phyloP scores from a whole-genome alignment of 2,329 filamentous ascomycete species.

The Clarireedia hainanense region DNA sequence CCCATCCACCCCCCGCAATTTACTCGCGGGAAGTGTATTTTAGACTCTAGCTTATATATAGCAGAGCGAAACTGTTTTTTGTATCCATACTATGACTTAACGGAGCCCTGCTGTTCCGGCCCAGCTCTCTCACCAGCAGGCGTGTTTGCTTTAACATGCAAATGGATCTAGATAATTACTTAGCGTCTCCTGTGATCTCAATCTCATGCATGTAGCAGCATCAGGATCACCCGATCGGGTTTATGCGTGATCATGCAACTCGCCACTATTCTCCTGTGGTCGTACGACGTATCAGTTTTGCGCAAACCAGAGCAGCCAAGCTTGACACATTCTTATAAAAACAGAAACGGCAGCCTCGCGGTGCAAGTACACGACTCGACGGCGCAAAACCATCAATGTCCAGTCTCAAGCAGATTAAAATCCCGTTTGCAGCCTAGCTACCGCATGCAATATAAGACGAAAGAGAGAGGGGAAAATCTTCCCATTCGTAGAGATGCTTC shows the following conservation, averaged over 20 bases:
- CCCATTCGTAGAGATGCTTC: not conserved
- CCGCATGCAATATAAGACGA: constrained; percentile 1
- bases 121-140: too few species aligned
- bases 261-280: not conserved
- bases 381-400: not conserved
- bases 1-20: too few species aligned
- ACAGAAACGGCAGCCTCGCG: not conserved
- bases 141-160: not conserved
- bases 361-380: not conserved
- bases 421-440: not conserved
- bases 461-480: not conserved
- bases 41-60: too few species aligned
- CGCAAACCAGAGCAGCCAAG: not conserved
- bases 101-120: not conserved
- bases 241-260: constrained; percentile 4
- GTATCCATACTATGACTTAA: not conserved
- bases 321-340: not conserved
- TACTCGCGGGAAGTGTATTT: too few species aligned
- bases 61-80: not conserved
- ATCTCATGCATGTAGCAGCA: constrained; percentile 4
- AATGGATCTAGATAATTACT: not conserved
- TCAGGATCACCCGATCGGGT: constrained; percentile 1
- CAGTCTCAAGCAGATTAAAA: not conserved
- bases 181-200: constrained; percentile 4
- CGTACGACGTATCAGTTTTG: not conserved